phyloP scores from a whole-genome alignment of 495 filamentous ascomycete species.

The Parmelia sp. region DNA sequence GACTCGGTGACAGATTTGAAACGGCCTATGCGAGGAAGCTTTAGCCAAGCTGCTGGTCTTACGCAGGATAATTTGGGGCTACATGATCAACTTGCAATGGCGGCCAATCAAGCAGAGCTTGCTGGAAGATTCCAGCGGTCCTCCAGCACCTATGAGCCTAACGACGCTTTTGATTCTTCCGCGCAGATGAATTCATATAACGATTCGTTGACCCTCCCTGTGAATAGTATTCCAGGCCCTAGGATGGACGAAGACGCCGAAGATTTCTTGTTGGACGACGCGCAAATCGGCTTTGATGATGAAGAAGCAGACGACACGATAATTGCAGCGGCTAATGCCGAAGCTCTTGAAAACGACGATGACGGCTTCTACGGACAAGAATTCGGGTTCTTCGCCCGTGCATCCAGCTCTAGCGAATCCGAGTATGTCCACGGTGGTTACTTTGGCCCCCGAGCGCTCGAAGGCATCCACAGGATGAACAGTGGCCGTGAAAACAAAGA shows the following conservation, averaged over 20 bases:
- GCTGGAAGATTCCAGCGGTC: slow-evolving; percentile 60
- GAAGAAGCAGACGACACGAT: slow-evolving; percentile 74
- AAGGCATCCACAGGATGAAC: slow-evolving; percentile 56
- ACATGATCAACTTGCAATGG: slow-evolving; percentile 73
- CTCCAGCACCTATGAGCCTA: slow-evolving; percentile 30
- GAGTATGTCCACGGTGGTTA: slow-evolving; percentile 79
- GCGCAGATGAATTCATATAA: slow-evolving; percentile 45
- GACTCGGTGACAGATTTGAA: slow-evolving; percentile 21
- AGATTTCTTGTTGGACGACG: slow-evolving; percentile 50
- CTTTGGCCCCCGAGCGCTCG: slow-evolving; percentile 65
- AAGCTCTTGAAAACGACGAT: slow-evolving; percentile 82
- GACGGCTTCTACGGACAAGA: slow-evolving; percentile 95
- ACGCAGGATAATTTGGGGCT: slow-evolving; percentile 58
- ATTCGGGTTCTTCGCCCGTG: slow-evolving; percentile 88
- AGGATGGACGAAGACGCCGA: slow-evolving; percentile 28
- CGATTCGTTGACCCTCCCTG: slow-evolving; percentile 39
- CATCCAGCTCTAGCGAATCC: slow-evolving; percentile 41
- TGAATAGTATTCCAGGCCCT: slow-evolving; percentile 31
- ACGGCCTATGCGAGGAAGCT: slow-evolving; percentile 26
- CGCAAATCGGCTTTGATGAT: slow-evolving; percentile 32
- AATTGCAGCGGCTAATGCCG: slow-evolving; percentile 90
- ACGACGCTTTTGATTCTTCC: slow-evolving; percentile 39
- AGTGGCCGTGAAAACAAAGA: slow-evolving; percentile 71
- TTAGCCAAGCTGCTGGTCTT: slow-evolving; percentile 26
- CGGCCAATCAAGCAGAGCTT: slow-evolving; percentile 64